phyloP scores from a whole-genome alignment of 768 basidiomycete genomes.

The Lactifluus echinatus region DNA sequence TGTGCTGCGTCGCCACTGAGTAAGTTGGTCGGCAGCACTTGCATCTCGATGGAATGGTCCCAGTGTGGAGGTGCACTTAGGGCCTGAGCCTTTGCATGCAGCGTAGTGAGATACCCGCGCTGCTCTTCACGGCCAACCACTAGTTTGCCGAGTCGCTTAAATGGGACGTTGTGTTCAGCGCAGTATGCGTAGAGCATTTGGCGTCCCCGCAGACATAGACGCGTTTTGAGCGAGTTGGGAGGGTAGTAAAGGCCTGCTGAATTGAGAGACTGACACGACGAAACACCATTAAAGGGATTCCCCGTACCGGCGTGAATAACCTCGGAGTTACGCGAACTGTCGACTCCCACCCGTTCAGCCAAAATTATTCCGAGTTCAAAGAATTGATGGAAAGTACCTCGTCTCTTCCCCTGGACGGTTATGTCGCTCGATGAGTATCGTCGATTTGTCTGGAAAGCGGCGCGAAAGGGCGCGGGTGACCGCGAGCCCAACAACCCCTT shows the following conservation, averaged over 20 bases:
- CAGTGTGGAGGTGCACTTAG: slow-evolving; percentile 44
- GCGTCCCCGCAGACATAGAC: slow-evolving; percentile 78
- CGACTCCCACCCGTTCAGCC: not conserved
- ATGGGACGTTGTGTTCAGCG: slow-evolving; percentile 48
- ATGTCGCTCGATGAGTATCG: slow-evolving; percentile 77
- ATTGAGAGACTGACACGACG: not conserved
- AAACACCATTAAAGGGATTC: not conserved
- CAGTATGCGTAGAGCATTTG: slow-evolving; percentile 78
- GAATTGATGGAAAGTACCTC: slow-evolving; percentile 39
- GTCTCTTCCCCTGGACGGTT: slow-evolving; percentile 72
- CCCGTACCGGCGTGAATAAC: slow-evolving; percentile 80
- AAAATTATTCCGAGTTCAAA: not conserved
- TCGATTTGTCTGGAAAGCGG: slow-evolving; percentile 57
- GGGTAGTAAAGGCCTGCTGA: slow-evolving; percentile 79
- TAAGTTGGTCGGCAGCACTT: slow-evolving; percentile 54
- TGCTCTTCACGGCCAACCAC: slow-evolving; percentile 73
- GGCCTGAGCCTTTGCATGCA: slow-evolving; percentile 53
- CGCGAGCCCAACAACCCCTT: slow-evolving; percentile 80
- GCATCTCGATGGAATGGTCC: slow-evolving; percentile 20
- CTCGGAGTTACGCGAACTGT: slow-evolving; percentile 87
- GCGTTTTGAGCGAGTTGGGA: slow-evolving; percentile 71
- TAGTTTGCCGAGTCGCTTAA: slow-evolving; percentile 77
- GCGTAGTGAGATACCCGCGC: slow-evolving; percentile 54
- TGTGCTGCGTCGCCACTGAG: slow-evolving; percentile 60
- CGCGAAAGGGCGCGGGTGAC: slow-evolving; percentile 67